Conservation (phyloP, 768 basidiomycete species). For the Termitomyces sp. region DNA sequence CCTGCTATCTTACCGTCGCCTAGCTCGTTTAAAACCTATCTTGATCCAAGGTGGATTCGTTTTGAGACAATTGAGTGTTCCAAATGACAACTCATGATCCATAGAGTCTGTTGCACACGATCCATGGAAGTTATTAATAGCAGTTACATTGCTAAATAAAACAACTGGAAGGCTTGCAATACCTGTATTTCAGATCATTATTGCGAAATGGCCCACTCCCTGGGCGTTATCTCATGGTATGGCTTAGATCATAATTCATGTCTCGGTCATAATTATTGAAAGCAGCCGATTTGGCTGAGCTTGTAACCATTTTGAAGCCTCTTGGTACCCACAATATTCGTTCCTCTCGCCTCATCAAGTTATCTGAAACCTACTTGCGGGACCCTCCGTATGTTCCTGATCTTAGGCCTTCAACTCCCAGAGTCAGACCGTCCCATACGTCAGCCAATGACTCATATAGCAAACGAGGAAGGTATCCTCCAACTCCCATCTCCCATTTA, state of each 20-base stretch:
- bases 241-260: neutral
- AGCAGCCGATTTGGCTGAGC: conserved; percentile 37
- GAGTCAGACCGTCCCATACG: conserved; percentile 4
- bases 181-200: conserved; percentile 57
- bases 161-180: conserved; percentile 59
- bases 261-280: neutral
- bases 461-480: conserved; percentile 29
- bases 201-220: conserved; percentile 55
- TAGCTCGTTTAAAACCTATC: conserved; percentile 25
- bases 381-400: conserved; percentile 32
- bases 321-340: conserved; percentile 60
- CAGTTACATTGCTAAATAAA: conserved; percentile 64
- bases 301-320: conserved; percentile 39
- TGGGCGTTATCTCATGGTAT: conserved; percentile 48
- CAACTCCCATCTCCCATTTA: conserved; percentile 48
- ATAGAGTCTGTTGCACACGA: conserved; percentile 46
- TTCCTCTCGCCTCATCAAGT: conserved; percentile 44
- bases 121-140: conserved; percentile 68
- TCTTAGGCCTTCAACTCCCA: conserved; percentile 24
- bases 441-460: conserved; percentile 7
- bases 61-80: neutral
- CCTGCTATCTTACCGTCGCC: conserved; percentile 16
- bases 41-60: conserved; percentile 32
- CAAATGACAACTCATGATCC: neutral
- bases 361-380: conserved; percentile 47